A percentile compares a stretch with the other conserved stretches of the same genome.
Conservation (phyloP, 2,329 filamentous ascomycete genomes). For the Apiospora marii region DNA sequence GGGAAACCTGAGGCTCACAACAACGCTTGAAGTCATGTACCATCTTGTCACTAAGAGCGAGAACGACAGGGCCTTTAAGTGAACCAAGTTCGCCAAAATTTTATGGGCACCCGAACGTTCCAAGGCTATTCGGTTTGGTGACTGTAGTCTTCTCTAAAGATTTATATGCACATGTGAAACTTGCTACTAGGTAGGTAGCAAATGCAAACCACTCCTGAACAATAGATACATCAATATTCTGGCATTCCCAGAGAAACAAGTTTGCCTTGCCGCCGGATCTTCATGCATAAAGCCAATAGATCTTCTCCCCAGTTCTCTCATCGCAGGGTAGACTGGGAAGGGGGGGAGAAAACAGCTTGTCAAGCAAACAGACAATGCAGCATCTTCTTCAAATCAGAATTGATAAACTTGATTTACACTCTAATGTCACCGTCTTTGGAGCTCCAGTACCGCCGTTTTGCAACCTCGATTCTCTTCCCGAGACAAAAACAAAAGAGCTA, state of each 20-base stretch:
- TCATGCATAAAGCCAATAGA: not conserved
- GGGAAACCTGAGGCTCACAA: not conserved
- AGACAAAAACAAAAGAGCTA: conserved; percentile 43
- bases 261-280: not conserved
- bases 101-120: not conserved
- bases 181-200: not conserved
- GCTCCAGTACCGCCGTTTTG: conserved; percentile 35
- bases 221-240: not conserved
- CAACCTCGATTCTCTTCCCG: conserved; percentile 37
- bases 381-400: conserved; percentile 29
- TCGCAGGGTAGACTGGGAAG: not conserved
- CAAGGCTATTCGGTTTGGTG: not conserved
- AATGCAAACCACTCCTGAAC: not conserved
- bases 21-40: not conserved
- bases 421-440: conserved; percentile 45
- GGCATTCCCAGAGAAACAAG: not conserved
- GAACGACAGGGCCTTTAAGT: not conserved
- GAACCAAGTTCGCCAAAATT: not conserved
- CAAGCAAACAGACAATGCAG: not conserved
- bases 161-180: not conserved
- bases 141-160: not conserved
- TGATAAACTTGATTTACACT: conserved; percentile 47
- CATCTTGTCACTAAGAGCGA: not conserved
- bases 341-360: not conserved
- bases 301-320: not conserved